These are phyloP conservation scores for Ogataea nakhonphanomensis DNA, from an alignment of 805 yeast genomes.

Conservation along the genomic window DNA sequence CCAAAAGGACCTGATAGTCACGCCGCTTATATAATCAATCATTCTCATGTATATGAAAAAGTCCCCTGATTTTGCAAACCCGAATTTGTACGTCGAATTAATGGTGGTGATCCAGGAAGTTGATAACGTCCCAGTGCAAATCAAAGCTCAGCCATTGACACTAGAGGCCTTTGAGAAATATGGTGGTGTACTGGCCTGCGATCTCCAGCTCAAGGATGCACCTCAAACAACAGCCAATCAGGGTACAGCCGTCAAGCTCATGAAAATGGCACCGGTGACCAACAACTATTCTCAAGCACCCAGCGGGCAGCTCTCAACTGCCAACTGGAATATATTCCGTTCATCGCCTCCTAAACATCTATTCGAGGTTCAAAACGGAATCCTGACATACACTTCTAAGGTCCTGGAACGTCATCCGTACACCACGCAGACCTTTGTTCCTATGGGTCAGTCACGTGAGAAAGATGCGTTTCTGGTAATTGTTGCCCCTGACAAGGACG, in stretches of 20 bases:
- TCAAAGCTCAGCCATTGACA: conserved; percentile 57
- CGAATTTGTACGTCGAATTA: not conserved
- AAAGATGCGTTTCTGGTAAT: conserved; percentile 69
- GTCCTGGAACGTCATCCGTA: conserved; percentile 90
- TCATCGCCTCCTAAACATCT: conserved; percentile 74
- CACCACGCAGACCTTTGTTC: conserved; percentile 86
- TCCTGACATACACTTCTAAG: conserved; percentile 44
- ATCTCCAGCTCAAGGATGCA: conserved; percentile 57
- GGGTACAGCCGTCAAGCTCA: conserved; percentile 86
- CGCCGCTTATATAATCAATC: conserved; percentile 1
- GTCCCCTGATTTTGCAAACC: not conserved
- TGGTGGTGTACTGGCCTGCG: conserved; percentile 73
- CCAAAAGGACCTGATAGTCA: not conserved
- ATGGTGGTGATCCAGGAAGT: conserved; percentile 44
- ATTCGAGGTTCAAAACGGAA: conserved; percentile 26
- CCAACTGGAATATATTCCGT: conserved; percentile 81
- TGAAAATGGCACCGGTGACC: conserved; percentile 64
- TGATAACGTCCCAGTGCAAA: conserved; percentile 18
- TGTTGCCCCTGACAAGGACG: conserved; percentile 56
- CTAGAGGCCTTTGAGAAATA: conserved; percentile 62
- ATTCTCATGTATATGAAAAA: not conserved
- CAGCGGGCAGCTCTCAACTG: conserved; percentile 45
- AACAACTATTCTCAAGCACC: conserved; percentile 49
- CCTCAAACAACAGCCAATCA: conserved; percentile 66
- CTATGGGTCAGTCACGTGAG: conserved; percentile 64